Base-by-base conservation (phyloP, 495 filamentous ascomycete species). In the Paragyromitra xinjiangensis region DNA sequence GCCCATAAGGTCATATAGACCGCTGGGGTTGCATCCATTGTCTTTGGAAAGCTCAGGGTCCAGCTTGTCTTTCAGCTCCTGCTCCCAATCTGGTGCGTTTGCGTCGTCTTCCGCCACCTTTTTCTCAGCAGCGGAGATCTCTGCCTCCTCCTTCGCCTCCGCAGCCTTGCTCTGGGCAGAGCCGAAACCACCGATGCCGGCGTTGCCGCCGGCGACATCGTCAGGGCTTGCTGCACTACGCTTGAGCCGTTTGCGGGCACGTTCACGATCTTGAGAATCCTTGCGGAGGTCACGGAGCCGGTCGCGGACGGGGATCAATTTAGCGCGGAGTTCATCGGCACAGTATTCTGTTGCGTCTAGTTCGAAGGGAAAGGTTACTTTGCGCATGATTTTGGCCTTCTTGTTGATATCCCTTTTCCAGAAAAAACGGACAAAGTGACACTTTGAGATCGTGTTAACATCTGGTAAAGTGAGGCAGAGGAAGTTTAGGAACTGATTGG, bases 351-450 rank as follows among this genome's bases (percentile, higher is more conserved):
- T 92, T 3, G 91, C 91, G 83, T 99, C 95, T 29, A 99, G 86
- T 84, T 99, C 96, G 59, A 90, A 89, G 19, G 94, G 95, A 83
- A 99, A 99, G 0, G 93, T 94, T 56, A 99, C 95, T 84, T 98
- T 99, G 79, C 94, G 92, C 94, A 99, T 94, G 81, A 99, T 99
- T 88, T 99, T 99, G 68, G 94, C 93, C 86, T 99, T 99, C 88
- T 98, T 98, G 83, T 95, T 90, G 7, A 92, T 92, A 71, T 94
- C 92, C 22, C 91, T 88, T 83, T 96, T 94, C 96, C 96, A 99
- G 86, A 93, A 97, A 85, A 99, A 99, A 73, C 95, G 94, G 73
- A 99, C 92, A 82, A 99, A 97, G 82, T 99, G 95, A 5, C 81
- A 82, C 81, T 82, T 44, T 77, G 16, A 11, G 24, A 24, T 29